These are phyloP conservation scores for Otatea glauca DNA, from an alignment of 176 grass and related monocot genomes.

Conservation along the genomic window DNA sequence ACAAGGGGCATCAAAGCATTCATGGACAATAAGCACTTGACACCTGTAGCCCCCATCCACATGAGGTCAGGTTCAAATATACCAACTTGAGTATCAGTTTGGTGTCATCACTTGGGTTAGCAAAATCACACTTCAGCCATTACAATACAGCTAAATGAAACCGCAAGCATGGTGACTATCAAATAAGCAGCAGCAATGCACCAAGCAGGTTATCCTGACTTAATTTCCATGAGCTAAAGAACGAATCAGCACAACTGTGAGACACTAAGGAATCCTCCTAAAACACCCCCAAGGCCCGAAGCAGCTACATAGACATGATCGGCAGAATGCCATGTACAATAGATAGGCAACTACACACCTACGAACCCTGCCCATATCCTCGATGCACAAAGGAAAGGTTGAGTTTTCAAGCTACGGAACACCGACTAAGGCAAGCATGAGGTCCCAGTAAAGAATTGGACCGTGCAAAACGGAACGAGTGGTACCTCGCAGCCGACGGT, in stretches of 20 bases:
- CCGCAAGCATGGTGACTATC: neutral
- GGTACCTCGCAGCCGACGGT: conserved; percentile 52
- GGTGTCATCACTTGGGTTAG: conserved; percentile 6
- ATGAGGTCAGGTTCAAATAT: neutral
- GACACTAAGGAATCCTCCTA: neutral
- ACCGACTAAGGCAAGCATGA: conserved; percentile 5
- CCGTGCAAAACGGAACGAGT: neutral
- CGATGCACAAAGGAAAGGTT: neutral
- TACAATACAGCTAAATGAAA: conserved; percentile 9
- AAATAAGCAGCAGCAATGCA: conserved; percentile 19
- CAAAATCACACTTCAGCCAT: neutral
- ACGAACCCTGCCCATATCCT: neutral
- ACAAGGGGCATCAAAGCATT: neutral
- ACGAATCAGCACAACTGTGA: neutral
- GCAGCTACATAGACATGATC: conserved; percentile 20
- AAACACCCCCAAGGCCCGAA: neutral
- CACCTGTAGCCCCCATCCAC: neutral
- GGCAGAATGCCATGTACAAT: neutral
- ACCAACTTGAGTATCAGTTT: conserved; percentile 1
- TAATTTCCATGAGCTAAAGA: conserved; percentile 20
- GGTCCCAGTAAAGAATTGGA: neutral
- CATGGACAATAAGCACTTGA: conserved; percentile 18
- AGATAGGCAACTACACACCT: neutral
- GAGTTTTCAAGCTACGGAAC: neutral
- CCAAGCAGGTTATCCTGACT: neutral